phyloP scores from a whole-genome alignment of 1,284 basidiomycete species.

The Leccinum cinnamomeum region DNA sequence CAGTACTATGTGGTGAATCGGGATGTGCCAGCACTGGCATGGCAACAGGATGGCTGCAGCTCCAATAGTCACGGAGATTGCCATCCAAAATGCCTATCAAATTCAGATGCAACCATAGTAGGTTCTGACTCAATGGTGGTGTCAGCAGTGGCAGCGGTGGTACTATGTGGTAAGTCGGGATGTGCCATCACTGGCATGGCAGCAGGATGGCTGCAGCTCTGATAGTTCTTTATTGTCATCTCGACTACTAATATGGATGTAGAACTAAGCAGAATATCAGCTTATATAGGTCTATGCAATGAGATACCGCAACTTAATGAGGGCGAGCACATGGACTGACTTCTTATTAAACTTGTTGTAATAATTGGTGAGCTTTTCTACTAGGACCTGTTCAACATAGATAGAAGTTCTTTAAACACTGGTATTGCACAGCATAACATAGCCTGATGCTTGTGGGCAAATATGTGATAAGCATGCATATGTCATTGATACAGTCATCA shows the following conservation, averaged over 20 bases:
- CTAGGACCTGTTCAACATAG: not conserved
- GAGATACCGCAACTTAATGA: not conserved
- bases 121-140: no score
- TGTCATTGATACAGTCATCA: not conserved
- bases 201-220: no score
- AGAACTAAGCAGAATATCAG: not conserved
- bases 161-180: no score
- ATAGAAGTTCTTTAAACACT: not conserved
- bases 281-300: not conserved
- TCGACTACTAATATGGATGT: not conserved
- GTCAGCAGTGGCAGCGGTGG: no score
- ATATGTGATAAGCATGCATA: not conserved
- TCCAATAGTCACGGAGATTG: no score
- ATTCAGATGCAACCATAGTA: no score
- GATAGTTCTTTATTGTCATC: no score
- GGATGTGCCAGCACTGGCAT: no score
- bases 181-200: no score
- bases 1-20: no score
- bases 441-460: not conserved
- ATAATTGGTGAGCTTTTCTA: not conserved
- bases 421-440: not conserved
- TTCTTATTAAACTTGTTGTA: not conserved
- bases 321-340: not conserved
- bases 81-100: no score
- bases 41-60: no score